phyloP scores from a whole-genome alignment of 306 rosid species.

The Glycine latifolia region DNA sequence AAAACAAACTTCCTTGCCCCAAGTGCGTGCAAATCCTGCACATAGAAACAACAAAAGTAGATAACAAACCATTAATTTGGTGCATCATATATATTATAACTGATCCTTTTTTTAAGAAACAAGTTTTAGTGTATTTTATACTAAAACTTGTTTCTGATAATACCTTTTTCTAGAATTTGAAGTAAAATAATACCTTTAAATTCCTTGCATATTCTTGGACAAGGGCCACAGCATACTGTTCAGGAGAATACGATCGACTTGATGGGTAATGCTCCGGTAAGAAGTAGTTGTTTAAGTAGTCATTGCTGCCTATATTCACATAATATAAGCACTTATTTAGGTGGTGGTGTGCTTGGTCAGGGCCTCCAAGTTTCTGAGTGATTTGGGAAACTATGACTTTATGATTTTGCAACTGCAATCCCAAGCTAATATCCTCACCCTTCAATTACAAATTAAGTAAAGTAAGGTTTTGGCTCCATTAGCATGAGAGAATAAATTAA shows the following conservation, averaged over 20 bases:
- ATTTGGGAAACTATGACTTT: conserved; percentile 38
- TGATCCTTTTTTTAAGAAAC: background rate
- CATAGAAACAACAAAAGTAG: background rate
- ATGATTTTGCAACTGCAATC: conserved; percentile 56
- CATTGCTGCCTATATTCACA: conserved; percentile 64
- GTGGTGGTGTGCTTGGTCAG: conserved; percentile 7
- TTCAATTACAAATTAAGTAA: conserved; percentile 15
- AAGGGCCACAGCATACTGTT: conserved; percentile 49
- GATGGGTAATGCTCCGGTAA: conserved; percentile 46
- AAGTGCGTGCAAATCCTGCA: conserved; percentile 52
- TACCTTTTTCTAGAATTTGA: background rate
- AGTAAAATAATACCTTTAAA: conserved; percentile 48
- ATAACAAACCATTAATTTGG: background rate
- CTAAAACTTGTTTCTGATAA: too few relatives aligned
- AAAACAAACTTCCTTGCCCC: conserved; percentile 75
- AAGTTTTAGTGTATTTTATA: too few relatives aligned
- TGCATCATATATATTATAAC: background rate
- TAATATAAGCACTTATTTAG: conserved; percentile 70
- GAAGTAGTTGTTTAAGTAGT: conserved; percentile 76
- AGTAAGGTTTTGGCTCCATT: background rate
- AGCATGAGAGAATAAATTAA: too few relatives aligned
- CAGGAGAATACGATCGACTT: background rate
- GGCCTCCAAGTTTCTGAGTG: conserved; percentile 20
- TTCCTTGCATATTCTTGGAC: conserved; percentile 34
- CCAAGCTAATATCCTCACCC: conserved; percentile 60